phyloP scores from a whole-genome alignment of 2,329 filamentous ascomycete species.

The Neofusicoccum parvum region DNA sequence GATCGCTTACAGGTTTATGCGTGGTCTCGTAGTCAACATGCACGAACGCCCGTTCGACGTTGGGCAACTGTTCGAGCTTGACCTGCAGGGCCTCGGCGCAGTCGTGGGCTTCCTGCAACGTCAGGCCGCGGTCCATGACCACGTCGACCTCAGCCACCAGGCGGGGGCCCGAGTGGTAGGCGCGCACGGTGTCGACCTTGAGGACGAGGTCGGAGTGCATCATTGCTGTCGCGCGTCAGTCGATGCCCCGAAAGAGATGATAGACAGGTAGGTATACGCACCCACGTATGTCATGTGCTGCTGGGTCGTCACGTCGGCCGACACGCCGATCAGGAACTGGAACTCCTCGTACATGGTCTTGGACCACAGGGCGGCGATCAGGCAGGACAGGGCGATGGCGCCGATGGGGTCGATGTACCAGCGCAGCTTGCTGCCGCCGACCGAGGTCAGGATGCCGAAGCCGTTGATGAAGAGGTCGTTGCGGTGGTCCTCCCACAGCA shows the following conservation, averaged over 20 bases:
- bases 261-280: too few species aligned
- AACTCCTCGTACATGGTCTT: slow-evolving; percentile 87
- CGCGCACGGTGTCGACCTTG: slow-evolving; percentile 91
- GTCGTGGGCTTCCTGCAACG: slow-evolving; percentile 82
- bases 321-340: slow-evolving; percentile 85
- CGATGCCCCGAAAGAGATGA: too few species aligned
- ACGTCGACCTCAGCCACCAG: slow-evolving; percentile 95
- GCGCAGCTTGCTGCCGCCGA: slow-evolving; percentile 82
- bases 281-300: slow-evolving; percentile 91
- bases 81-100: slow-evolving; percentile 91
- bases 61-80: slow-evolving; percentile 87
- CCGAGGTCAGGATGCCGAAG: slow-evolving; percentile 85
- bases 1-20: not conserved
- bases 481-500: slow-evolving; percentile 94
- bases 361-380: slow-evolving; percentile 82
- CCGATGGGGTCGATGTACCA: slow-evolving; percentile 98
- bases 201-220: slow-evolving; percentile 81
- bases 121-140: slow-evolving; percentile 74
- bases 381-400: slow-evolving; percentile 76
- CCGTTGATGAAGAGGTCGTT: slow-evolving; percentile 97
- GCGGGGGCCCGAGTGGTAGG: slow-evolving; percentile 85
- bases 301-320: slow-evolving; percentile 80
- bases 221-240: slow-evolving; percentile 47
- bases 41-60: slow-evolving; percentile 64
- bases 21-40: not conserved